Conservation (phyloP, 208 protist species). For the Naegleria fowleri region DNA sequence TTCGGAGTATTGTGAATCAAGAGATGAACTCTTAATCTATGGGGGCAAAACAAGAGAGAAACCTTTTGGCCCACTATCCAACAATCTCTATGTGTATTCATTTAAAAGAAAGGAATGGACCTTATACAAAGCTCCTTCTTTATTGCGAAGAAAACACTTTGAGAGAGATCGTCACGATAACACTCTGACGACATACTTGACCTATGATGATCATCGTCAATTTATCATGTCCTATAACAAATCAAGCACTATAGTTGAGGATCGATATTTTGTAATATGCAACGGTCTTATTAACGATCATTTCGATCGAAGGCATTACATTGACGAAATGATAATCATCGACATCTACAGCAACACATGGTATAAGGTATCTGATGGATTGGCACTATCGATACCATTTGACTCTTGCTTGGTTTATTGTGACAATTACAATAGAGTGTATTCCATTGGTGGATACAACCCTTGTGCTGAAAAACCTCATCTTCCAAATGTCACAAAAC, state of each 20-base stretch:
- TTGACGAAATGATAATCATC: neutral
- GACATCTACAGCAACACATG: neutral
- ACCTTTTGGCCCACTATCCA: neutral
- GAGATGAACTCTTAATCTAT: neutral
- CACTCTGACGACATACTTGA: neutral
- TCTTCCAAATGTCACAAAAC: neutral
- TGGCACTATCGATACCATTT: neutral
- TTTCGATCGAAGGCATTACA: neutral
- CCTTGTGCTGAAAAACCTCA: neutral
- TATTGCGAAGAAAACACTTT: neutral
- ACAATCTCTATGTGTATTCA: neutral
- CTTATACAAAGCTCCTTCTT: neutral
- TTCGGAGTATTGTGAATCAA: neutral
- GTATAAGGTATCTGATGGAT: neutral
- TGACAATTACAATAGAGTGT: neutral
- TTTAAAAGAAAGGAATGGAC: neutral
- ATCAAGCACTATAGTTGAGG: neutral
- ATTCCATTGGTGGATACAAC: neutral
- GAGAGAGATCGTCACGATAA: too few species aligned
- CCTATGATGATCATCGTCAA: neutral
- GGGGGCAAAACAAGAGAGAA: neutral
- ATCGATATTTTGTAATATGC: neutral
- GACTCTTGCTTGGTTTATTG: neutral
- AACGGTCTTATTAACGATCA: neutral
- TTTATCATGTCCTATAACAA: neutral